Base-by-base conservation (phyloP, 176 grass and related monocot genomes). In the Carex parvula region DNA sequence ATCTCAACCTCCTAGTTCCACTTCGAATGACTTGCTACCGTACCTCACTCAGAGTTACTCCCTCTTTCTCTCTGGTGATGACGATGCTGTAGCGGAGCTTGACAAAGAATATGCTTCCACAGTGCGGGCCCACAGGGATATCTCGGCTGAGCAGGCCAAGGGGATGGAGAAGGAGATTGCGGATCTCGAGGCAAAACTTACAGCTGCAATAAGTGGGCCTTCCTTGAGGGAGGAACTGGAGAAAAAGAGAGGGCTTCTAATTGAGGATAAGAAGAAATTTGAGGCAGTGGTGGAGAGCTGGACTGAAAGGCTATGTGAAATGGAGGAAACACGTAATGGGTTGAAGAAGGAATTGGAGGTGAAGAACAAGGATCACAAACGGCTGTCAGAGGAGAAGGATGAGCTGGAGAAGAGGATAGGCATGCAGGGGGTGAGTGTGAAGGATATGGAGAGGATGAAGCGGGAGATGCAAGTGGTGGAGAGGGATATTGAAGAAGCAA, bases 261-360 rank as follows among this genome's bases (percentile, higher is more conserved):
- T 63, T 20, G 88, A 84, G 13, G 96, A 99, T 22, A 54, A 89
- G 16, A n/a, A 64, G 14, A 98, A 98, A 75, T 98, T 98, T 70
- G 86, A 94, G 66, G 76, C 89, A 0, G 89, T 99, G 75, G 89
- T 95, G 52, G 64, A 94, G 76, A 82, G 67, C 9, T 99, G 92
- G 92, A 64, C 71, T 6, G 64, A 60, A 1, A 91, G 91, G 87
- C 84, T 95, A 11, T 42, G 70, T 4, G 87, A 88, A 30, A 93
- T 88, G 96, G 88, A 95, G 44, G 83, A 89, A 0, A 66, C 85
- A 0, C 29, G 83, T 3, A 4, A 21, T 39, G 85, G 83, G 18
- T 21, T 81, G 83, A 82, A 88, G 60, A 95, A 93, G 60, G 93
- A 93, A 80, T 20, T 90, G 54, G 91, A 93, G 58, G 83, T 58